Percentiles rank a stretch among this genome's conserved stretches.
These are phyloP conservation scores for Schizopora paradoxa DNA, from an alignment of 1,284 basidiomycete genomes.

Conservation along the genomic window DNA sequence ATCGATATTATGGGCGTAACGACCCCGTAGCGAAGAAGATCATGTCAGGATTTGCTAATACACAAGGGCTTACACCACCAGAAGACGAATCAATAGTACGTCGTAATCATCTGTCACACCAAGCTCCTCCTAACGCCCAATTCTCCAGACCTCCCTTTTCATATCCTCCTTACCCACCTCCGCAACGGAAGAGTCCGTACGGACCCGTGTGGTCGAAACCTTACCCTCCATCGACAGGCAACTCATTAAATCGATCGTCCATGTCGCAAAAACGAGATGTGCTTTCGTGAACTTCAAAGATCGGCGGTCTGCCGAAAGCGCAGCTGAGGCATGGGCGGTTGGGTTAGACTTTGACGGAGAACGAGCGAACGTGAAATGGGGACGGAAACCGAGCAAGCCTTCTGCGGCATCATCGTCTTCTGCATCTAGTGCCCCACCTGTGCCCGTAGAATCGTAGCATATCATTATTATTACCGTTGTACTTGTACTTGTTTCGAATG, in stretches of 20 bases:
- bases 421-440: background rate
- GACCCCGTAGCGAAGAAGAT: constrained; percentile 93
- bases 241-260: constrained; percentile 77
- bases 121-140: constrained; percentile 13
- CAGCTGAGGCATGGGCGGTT: constrained; percentile 81
- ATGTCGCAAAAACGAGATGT: constrained; percentile 84
- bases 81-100: constrained; percentile 83
- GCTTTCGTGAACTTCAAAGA: constrained; percentile 95
- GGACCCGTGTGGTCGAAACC: constrained; percentile 68
- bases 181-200: constrained; percentile 74
- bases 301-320: constrained; percentile 75
- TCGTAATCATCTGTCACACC: constrained; percentile 19
- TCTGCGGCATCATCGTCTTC: background rate
- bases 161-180: constrained; percentile 76
- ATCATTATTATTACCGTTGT: background rate
- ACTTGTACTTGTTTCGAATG: background rate
- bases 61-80: constrained; percentile 81
- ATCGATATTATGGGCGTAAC: constrained; percentile 85
- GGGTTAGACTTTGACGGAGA: constrained; percentile 84
- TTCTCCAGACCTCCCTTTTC: constrained; percentile 80
- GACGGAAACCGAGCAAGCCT: constrained; percentile 41
- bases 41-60: constrained; percentile 65
- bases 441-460: background rate
- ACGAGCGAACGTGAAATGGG: constrained; percentile 82
- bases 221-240: constrained; percentile 65